Evolutionary conservation across 2,329 filamentous ascomycete species (phyloP), one percentile per base, ranked within the genome.

Genomic region (Didymellaceae sp.): DNA sequence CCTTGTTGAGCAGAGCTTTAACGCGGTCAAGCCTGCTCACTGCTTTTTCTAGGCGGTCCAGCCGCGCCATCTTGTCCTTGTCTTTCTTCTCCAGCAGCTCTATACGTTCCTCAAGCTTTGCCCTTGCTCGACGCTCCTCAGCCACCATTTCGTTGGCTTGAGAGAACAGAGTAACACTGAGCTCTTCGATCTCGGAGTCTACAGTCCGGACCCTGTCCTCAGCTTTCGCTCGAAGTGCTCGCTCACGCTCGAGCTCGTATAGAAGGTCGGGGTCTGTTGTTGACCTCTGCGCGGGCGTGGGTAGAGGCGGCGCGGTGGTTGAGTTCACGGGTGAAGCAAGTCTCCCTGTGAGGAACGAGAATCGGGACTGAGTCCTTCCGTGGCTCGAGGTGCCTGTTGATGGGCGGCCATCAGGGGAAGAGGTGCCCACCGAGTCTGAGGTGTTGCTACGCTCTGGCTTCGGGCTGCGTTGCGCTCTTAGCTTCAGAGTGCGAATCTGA

Each of bases 91-190:
- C 89, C 17, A 94, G 74, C 63, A 86, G 78, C 51, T 78, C 81
- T 6, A 94, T 81, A 30, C 88, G 77, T 68, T 88, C 85, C 74
- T 91, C 88, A 18, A 94, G 78, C 65, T 81, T 83, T 5, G 87
- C 88, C 51, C 88, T 77, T 25, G 87, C 87, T 48, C 84, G 81
- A 33, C 90, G 78, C 77, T 94, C 90, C 14, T 82, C 79, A 2
- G 90, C 89, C 16, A 94, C 90, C 90, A 94, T 94, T 74, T 91
- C 86, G 70, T 94, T 94, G 42, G 90, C 90, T 76, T 92, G 86
- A 75, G 89, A 86, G 70, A 94, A 94, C 45, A 94, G 76, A 41
- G 82, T 82, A 16, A 83, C 87, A 65, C 83, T 89, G 57, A 94
- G 77, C 74, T 94, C 90, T 74, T 93, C 90, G 16, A 93, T 82